Evolutionary conservation across 2,329 filamentous ascomycete genomes (phyloP).

Genomic region (Verticillium dahliae): DNA sequence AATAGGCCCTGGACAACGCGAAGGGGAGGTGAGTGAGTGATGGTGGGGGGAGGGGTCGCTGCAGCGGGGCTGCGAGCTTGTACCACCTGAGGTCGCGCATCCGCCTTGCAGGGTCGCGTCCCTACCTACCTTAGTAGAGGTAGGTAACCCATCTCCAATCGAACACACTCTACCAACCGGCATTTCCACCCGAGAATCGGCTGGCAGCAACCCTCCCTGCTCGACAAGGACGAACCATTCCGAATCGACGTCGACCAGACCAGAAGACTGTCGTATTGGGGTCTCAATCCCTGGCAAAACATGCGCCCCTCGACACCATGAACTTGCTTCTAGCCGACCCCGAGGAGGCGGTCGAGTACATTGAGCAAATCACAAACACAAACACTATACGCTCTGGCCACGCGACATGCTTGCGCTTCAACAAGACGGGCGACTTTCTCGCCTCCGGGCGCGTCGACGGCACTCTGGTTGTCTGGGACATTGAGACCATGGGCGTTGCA

Average conservation of each 20-base stretch:
- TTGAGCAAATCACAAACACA: constrained; percentile 53
- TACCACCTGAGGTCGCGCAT: neutral
- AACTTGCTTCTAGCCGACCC: constrained; percentile 52
- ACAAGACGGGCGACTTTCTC: constrained; percentile 87
- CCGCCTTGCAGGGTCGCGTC: neutral
- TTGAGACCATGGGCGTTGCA: constrained; percentile 95
- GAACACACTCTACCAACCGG: neutral
- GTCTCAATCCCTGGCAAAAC: neutral
- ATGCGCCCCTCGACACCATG: constrained; percentile 29
- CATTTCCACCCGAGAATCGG: neutral
- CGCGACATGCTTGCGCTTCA: constrained; percentile 73
- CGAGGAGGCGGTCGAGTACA: constrained; percentile 25
- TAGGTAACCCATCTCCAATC: neutral
- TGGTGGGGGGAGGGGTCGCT: constrained; percentile 13
- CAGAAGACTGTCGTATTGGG: neutral
- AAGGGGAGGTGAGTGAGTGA: neutral
- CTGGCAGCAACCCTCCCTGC: neutral
- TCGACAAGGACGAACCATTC: neutral
- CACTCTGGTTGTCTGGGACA: constrained; percentile 90
- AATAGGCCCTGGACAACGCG: neutral
- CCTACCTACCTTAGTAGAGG: too few relatives aligned
- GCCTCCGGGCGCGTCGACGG: constrained; percentile 92
- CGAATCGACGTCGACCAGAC: neutral
- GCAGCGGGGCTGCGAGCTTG: neutral
- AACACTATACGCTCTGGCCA: constrained; percentile 73